These are phyloP conservation scores for Alternaria sp. DNA, from an alignment of 2,329 filamentous ascomycete genomes.

Conservation along the genomic window DNA sequence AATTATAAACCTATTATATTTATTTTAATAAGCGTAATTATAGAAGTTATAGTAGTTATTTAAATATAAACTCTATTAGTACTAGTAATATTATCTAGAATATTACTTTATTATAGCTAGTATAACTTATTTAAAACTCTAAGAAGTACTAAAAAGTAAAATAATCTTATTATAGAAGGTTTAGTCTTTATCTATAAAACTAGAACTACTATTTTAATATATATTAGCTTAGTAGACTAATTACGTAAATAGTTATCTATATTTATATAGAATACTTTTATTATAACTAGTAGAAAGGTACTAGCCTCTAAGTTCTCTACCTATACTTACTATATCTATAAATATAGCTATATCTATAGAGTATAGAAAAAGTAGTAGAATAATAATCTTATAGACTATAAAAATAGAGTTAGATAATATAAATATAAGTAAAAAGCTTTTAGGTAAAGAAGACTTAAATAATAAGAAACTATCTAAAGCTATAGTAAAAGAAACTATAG, in stretches of 20 bases:
- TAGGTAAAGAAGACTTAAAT: background rate
- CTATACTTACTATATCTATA: background rate
- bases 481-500: background rate
- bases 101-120: background rate
- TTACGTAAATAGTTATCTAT: slow-evolving; percentile 7
- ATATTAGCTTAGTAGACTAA: slow-evolving; percentile 1
- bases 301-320: background rate
- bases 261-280: slow-evolving; percentile 2
- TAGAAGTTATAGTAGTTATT: slow-evolving; percentile 1
- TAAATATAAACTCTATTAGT: background rate
- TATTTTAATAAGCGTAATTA: background rate
- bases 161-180: slow-evolving; percentile 1
- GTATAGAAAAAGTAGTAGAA: background rate
- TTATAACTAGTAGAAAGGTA: slow-evolving; percentile 1
- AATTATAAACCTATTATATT: slow-evolving; percentile 3
- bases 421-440: background rate
- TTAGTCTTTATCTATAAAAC: background rate
- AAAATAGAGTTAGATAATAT: background rate
- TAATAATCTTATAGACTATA: background rate
- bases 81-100: background rate
- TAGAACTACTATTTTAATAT: slow-evolving; percentile 6
- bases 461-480: background rate
- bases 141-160: slow-evolving; percentile 6
- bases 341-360: background rate
- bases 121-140: background rate